phyloP scores from a whole-genome alignment of 441 rosid species.

The Jatropha multifida region DNA sequence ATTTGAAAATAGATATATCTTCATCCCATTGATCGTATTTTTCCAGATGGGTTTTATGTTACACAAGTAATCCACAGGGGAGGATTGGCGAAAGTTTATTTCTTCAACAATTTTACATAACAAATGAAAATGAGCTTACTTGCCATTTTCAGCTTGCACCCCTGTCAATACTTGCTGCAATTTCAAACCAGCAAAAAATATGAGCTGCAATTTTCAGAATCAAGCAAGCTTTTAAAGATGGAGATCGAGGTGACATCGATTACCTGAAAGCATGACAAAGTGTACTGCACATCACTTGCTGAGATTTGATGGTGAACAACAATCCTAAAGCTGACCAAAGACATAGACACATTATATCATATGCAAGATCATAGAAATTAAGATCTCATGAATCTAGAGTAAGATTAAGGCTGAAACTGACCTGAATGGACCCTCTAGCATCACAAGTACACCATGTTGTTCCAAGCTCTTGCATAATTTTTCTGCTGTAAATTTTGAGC shows the following conservation, averaged over 20 bases:
- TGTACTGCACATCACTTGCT: slow-evolving; percentile 64
- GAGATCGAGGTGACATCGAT: not conserved
- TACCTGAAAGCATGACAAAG: slow-evolving; percentile 72
- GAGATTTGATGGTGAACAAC: slow-evolving; percentile 92
- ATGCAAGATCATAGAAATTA: not conserved
- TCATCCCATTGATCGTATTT: not conserved
- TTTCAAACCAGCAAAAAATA: slow-evolving; percentile 8
- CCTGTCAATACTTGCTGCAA: slow-evolving; percentile 51
- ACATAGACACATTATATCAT: not conserved
- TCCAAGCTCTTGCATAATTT: slow-evolving; percentile 63
- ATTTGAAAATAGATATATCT: not conserved
- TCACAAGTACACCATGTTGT: slow-evolving; percentile 61
- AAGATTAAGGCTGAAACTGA: slow-evolving; percentile 26
- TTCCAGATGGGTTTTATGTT: not conserved
- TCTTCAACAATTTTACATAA: not conserved
- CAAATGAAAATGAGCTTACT: not conserved
- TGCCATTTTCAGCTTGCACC: slow-evolving; percentile 33
- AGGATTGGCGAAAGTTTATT: not conserved
- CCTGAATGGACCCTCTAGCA: slow-evolving; percentile 62
- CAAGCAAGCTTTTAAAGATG: not conserved
- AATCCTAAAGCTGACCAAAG: slow-evolving; percentile 63
- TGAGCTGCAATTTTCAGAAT: not conserved
- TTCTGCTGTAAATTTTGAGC: slow-evolving; percentile 50
- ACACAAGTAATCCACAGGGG: not conserved
- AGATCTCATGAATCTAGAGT: not conserved